Evolutionary conservation across 768 basidiomycete species (phyloP), one percentile per base, ranked within the genome.

Genomic region (Trametes meyenii): DNA sequence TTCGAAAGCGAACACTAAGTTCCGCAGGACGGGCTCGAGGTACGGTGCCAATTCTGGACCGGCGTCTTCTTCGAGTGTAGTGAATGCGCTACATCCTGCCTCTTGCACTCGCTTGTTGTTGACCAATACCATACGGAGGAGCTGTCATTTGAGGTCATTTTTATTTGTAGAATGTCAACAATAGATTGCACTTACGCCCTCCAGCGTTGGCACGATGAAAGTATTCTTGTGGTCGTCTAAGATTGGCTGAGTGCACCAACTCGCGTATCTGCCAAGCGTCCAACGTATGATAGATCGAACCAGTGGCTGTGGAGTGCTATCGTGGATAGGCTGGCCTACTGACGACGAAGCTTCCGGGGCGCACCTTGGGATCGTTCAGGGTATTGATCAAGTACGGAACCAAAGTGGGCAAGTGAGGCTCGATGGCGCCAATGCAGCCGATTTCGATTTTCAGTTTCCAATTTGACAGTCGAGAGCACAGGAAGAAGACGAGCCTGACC

Each of bases 81-180:
- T 97, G 70, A 99, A 98, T 0, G 97, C 97, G 65, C 94, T 96
- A 76, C 97, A 99, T 10, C 97, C 97, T 4, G 97, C 97, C 76
- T 99, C 97, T 78, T 99, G 97, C 1, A 99, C 97, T 24, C 95
- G 90, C 77, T 99, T 98, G 78, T 99, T 98, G 74, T 93, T 92
- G 73, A 98, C 97, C 53, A 98, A 78, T 17, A 98, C 95, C 92
- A 96, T 98, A 56, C 93, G 88, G 60, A 99, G 87, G 50, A 99
- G 86, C 96, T 98, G 67, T n/a, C 61, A 54, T 48, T 10, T 40
- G 53, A 35, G 10, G 39, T 57, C 40, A 65, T 29, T 36, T 17
- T 21, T 29, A 50, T 11, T n/a, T 14, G 39, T 42, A 24, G 13
- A 45, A 53, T 40, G 5, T 26, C 35, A 23, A 42, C 40, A 46